phyloP scores from a whole-genome alignment of 1,284 basidiomycete genomes.

The Rhodotorula glutinis region DNA sequence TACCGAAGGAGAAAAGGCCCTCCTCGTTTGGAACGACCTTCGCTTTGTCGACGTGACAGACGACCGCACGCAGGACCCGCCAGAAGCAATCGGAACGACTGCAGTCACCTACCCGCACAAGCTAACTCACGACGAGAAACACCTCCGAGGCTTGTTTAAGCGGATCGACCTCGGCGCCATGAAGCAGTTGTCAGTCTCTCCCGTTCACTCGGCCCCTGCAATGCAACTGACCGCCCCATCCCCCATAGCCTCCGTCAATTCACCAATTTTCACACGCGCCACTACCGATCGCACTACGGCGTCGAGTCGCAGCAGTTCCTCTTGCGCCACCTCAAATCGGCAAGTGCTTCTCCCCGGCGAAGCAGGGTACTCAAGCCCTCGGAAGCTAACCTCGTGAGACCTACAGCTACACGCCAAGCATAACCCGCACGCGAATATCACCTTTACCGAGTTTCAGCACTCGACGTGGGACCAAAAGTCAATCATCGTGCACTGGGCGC shows the following conservation, averaged over 20 bases:
- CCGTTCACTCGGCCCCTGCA: too few species aligned
- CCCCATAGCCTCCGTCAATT: slow-evolving; percentile 25
- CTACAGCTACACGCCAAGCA: slow-evolving; percentile 30
- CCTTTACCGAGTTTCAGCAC: slow-evolving; percentile 74
- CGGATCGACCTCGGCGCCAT: slow-evolving; percentile 66
- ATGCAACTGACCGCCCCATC: background rate
- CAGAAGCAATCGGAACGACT: background rate
- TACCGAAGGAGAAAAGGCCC: slow-evolving; percentile 44
- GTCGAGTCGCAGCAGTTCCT: slow-evolving; percentile 73
- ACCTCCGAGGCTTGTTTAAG: slow-evolving; percentile 41
- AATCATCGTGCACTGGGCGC: slow-evolving; percentile 63
- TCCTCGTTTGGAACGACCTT: slow-evolving; percentile 35
- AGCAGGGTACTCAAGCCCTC: background rate
- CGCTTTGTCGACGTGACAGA: slow-evolving; percentile 44
- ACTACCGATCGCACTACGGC: slow-evolving; percentile 65
- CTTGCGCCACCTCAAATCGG: slow-evolving; percentile 62
- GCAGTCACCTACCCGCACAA: slow-evolving; percentile 16
- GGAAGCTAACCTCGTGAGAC: too few species aligned
- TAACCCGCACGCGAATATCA: slow-evolving; percentile 20
- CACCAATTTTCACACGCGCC: slow-evolving; percentile 50
- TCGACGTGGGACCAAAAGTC: slow-evolving; percentile 83
- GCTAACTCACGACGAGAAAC: slow-evolving; percentile 11
- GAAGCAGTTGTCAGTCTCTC: slow-evolving; percentile 42
- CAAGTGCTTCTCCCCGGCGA: background rate
- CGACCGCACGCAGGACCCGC: background rate